These are phyloP conservation scores for Penicillium sp. DNA, from an alignment of 2,329 filamentous ascomycete genomes.

Conservation along the genomic window DNA sequence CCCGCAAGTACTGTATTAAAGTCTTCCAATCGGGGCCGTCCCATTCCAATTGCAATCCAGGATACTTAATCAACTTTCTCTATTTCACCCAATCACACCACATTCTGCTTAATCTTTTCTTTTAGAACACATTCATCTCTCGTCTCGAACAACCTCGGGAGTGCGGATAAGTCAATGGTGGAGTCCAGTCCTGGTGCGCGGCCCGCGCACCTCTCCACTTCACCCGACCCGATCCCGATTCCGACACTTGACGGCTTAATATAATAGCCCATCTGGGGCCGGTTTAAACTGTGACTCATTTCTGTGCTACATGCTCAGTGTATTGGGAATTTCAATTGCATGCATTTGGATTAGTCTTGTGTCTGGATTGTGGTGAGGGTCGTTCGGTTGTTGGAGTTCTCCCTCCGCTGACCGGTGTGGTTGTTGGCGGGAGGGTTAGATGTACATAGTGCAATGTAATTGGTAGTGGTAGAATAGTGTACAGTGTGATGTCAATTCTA, in stretches of 20 bases:
- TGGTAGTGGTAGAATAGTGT: neutral
- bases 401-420: neutral
- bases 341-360: too few species aligned
- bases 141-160: neutral
- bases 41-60: neutral
- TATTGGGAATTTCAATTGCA: neutral
- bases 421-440: neutral
- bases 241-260: neutral
- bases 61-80: too few species aligned
- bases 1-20: neutral
- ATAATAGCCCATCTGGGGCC: neutral
- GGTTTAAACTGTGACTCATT: neutral
- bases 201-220: neutral
- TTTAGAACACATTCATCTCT: neutral
- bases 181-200: neutral
- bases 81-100: neutral
- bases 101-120: neutral
- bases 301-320: neutral
- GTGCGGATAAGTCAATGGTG: neutral
- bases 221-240: constrained; percentile 6
- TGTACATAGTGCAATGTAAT: neutral
- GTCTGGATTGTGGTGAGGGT: neutral
- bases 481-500: neutral
- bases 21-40: neutral
- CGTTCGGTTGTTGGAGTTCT: neutral